Conservation (phyloP, 139 green algal species). For the Raphidocelis subcapitata region DNA sequence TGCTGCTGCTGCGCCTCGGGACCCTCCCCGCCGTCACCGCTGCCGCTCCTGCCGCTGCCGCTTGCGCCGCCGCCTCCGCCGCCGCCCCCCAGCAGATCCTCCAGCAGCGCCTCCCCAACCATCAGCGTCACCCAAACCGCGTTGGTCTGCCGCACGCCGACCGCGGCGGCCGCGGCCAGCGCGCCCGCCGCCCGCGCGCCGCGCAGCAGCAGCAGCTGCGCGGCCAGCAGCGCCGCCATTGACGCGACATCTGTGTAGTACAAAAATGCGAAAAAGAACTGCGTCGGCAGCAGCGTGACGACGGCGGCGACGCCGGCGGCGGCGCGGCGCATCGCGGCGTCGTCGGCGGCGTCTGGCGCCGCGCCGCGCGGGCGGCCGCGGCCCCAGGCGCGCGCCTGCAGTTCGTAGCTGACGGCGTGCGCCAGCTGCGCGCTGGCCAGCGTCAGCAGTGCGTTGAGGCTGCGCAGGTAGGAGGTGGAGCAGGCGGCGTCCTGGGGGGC, state of each 20-base stretch:
- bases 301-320: neutral
- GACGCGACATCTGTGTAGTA: constrained; percentile 93
- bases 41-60: neutral
- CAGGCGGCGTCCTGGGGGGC: constrained; percentile 38
- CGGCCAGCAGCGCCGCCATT: constrained; percentile 60
- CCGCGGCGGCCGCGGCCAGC: constrained; percentile 47
- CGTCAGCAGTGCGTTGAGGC: constrained; percentile 60
- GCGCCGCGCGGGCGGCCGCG: too few species aligned
- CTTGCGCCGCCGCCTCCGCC: neutral
- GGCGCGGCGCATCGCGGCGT: too few species aligned
- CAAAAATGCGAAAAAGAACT: constrained; percentile 90
- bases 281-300: constrained; percentile 64
- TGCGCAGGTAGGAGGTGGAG: constrained; percentile 51
- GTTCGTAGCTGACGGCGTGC: constrained; percentile 25
- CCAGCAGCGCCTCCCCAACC: constrained; percentile 32
- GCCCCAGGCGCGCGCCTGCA: constrained; percentile 23
- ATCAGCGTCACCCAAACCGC: constrained; percentile 87
- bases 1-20: neutral
- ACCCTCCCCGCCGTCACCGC: neutral
- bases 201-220: constrained; percentile 25
- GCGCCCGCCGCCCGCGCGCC: neutral
- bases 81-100: neutral
- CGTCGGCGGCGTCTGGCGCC: too few species aligned
- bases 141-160: constrained; percentile 89
- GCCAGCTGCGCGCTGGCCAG: constrained; percentile 40